A percentile compares a stretch with the other conserved stretches of the same genome.
Evolutionary conservation across 2,329 filamentous ascomycete genomes (phyloP).

Genomic region (Fusarium nelsonii): DNA sequence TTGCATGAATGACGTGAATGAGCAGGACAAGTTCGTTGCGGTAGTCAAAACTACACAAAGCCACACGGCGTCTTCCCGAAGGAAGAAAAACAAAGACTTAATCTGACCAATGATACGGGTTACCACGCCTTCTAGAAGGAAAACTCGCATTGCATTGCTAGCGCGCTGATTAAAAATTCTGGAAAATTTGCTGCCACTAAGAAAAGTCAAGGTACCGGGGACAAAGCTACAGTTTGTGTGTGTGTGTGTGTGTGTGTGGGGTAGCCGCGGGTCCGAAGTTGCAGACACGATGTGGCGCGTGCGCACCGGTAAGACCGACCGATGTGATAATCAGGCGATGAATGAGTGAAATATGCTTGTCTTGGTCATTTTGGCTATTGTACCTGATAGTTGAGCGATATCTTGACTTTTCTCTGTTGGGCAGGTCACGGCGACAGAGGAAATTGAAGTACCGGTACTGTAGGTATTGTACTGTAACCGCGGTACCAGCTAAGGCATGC

Average conservation of each 20-base stretch:
- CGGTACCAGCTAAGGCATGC: background rate
- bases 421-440: constrained; percentile 5
- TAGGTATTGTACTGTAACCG: background rate
- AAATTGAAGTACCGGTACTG: background rate
- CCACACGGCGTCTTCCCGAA: background rate
- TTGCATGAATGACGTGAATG: constrained; percentile 1
- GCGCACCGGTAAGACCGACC: constrained; percentile 26
- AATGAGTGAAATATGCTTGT: background rate
- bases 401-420: constrained; percentile 19
- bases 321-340: constrained; percentile 17
- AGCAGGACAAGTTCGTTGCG: background rate
- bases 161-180: constrained; percentile 15
- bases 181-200: constrained; percentile 4
- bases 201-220: too few relatives aligned
- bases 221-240: background rate
- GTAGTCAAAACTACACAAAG: background rate
- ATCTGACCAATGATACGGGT: background rate
- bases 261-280: constrained; percentile 28
- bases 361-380: background rate
- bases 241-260: background rate
- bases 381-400: background rate
- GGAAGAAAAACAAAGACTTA: background rate
- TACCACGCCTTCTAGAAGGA: constrained; percentile 20
- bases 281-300: constrained; percentile 17
- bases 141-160: constrained; percentile 8